Percentiles rank a stretch among this genome's conserved stretches.
Conservation (phyloP, 2,329 filamentous ascomycete genomes). For the Apiospora rasikravindrae region DNA sequence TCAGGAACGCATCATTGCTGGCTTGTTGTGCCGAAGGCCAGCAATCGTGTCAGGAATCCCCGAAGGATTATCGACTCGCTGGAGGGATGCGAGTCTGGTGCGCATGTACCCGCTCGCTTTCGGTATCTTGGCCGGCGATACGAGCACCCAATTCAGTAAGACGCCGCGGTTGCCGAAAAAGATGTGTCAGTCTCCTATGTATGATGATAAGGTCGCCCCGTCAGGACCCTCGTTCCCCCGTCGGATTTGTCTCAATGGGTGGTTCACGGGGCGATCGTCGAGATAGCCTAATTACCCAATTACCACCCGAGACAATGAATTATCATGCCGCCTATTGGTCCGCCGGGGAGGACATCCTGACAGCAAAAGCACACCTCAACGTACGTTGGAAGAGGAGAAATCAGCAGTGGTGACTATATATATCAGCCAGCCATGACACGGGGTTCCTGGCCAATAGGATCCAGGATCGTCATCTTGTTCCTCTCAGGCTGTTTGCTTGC, state of each 20-base stretch:
- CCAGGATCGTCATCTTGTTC: not conserved
- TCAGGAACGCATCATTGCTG: not conserved
- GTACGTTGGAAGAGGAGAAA: not conserved
- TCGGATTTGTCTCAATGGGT: conserved; percentile 3
- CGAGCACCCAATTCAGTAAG: not conserved
- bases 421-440: conserved; percentile 4
- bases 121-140: not conserved
- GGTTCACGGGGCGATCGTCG: conserved; percentile 3
- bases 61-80: not conserved
- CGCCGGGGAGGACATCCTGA: not conserved
- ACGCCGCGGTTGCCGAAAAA: conserved; percentile 13
- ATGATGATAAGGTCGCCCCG: not conserved
- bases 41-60: not conserved
- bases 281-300: conserved; percentile 1
- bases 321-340: not conserved
- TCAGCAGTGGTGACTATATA: not conserved
- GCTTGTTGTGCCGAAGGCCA: not conserved
- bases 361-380: not conserved
- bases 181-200: not conserved
- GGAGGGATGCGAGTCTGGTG: not conserved
- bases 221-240: not conserved
- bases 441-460: not conserved
- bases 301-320: not conserved
- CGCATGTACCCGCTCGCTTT: too few species aligned
- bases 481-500: not conserved